Percentiles rank a stretch among this genome's conserved stretches.
Conservation (phyloP, 2,329 filamentous ascomycete species). For the Penicillium freii region DNA sequence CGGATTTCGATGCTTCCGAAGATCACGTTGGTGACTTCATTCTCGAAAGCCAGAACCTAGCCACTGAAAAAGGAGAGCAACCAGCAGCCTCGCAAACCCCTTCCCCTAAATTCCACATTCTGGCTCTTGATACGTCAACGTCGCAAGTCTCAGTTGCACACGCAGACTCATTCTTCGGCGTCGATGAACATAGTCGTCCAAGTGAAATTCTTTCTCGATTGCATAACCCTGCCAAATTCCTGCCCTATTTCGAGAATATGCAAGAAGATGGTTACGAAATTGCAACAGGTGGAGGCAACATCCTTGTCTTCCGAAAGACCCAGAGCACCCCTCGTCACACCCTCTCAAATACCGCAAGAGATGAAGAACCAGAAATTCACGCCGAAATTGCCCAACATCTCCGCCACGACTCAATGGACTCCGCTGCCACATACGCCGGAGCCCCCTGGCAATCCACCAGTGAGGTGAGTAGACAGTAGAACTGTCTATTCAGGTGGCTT, state of each 20-base stretch:
- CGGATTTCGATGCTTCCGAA: slow-evolving; percentile 6
- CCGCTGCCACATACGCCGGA: not conserved
- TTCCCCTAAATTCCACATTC: slow-evolving; percentile 31
- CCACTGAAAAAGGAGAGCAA: not conserved
- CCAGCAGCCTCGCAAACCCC: not conserved
- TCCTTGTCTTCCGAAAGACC: slow-evolving; percentile 40
- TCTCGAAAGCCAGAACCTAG: not conserved
- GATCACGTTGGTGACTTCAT: slow-evolving; percentile 12
- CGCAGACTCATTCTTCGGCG: slow-evolving; percentile 33
- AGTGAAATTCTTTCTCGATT: slow-evolving; percentile 39
- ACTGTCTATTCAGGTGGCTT: slow-evolving; percentile 19
- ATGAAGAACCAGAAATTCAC: slow-evolving; percentile 8
- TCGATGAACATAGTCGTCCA: slow-evolving; percentile 26
- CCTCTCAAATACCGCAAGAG: not conserved
- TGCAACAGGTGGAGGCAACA: slow-evolving; percentile 41
- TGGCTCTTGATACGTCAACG: slow-evolving; percentile 39
- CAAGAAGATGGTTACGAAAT: slow-evolving; percentile 44
- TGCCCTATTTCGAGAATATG: slow-evolving; percentile 41
- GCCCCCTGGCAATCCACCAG: slow-evolving; percentile 10
- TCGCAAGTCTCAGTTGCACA: slow-evolving; percentile 32
- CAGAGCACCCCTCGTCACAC: not conserved
- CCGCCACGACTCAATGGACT: slow-evolving; percentile 12
- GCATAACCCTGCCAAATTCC: slow-evolving; percentile 42
- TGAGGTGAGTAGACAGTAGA: slow-evolving; percentile 27
- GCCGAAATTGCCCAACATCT: slow-evolving; percentile 11